Evolutionary conservation across 352 stramenopile species (phyloP).

Genomic region (Phytophthora pluvialis): DNA sequence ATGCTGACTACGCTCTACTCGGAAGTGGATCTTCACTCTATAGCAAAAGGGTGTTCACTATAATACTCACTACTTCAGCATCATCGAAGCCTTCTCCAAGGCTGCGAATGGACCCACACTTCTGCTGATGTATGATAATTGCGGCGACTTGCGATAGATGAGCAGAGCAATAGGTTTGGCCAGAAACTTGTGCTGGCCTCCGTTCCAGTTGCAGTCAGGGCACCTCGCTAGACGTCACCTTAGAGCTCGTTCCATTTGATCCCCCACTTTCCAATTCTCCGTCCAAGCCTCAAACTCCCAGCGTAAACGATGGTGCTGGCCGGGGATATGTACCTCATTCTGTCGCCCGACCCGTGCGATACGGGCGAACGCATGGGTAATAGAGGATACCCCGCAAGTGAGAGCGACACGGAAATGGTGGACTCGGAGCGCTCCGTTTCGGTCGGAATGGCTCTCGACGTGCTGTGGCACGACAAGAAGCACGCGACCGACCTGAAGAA

Average conservation of each 20-base stretch:
- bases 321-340: slow-evolving; percentile 32
- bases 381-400: slow-evolving; percentile 9
- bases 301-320: slow-evolving; percentile 21
- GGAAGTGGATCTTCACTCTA: slow-evolving; percentile 11
- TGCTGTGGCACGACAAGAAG: slow-evolving; percentile 49
- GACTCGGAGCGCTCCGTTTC: slow-evolving; percentile 13
- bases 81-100: too few species aligned
- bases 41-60: not conserved
- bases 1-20: not conserved
- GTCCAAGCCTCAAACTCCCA: slow-evolving; percentile 12
- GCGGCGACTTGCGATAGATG: too few species aligned
- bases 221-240: not conserved
- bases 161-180: too few species aligned
- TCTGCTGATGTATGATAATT: too few species aligned
- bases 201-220: slow-evolving; percentile 14
- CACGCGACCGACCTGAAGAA: slow-evolving; percentile 44
- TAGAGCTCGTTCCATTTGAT: not conserved
- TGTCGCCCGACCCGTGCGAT: slow-evolving; percentile 31
- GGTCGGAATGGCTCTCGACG: slow-evolving; percentile 34
- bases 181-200: not conserved
- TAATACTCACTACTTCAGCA: too few species aligned
- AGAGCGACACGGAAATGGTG: slow-evolving; percentile 1
- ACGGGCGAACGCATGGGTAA: slow-evolving; percentile 13
- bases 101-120: not conserved
- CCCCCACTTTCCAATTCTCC: slow-evolving; percentile 17